Conservation (phyloP, 805 yeast genomes). For the Myxozyma vanderwaltii region DNA sequence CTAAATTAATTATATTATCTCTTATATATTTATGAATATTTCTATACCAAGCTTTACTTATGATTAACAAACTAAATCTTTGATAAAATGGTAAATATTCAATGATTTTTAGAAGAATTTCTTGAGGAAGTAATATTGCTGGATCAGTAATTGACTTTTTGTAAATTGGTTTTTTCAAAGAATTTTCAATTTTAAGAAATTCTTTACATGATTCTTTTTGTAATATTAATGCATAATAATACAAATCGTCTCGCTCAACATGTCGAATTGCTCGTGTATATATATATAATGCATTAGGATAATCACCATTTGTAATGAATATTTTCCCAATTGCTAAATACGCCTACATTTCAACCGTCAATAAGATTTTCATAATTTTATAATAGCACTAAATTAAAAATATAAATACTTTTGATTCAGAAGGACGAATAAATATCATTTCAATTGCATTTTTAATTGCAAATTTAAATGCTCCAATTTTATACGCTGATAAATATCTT, state of each 20-base stretch:
- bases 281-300: not conserved
- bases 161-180: not conserved
- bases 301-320: conserved; percentile 5
- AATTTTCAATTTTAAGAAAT: not conserved
- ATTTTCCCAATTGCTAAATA: conserved; percentile 2
- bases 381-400: no score
- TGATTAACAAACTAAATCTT: not conserved
- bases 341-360: not conserved
- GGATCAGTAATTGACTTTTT: not conserved
- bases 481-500: conserved; percentile 7
- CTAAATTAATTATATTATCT: not conserved
- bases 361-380: no score
- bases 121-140: conserved; percentile 1
- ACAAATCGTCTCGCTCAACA: not conserved
- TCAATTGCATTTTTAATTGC: conserved; percentile 12
- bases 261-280: conserved; percentile 3
- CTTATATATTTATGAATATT: not conserved
- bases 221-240: not conserved
- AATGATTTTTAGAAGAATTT: conserved; percentile 12
- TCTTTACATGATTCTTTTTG: not conserved
- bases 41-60: conserved; percentile 1
- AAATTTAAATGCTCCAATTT: conserved; percentile 7
- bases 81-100: conserved; percentile 5
- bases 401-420: not conserved
- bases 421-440: conserved; percentile 2